Base-by-base conservation (phyloP, 441 rosid genomes). In the Mallotus japonicus region DNA sequence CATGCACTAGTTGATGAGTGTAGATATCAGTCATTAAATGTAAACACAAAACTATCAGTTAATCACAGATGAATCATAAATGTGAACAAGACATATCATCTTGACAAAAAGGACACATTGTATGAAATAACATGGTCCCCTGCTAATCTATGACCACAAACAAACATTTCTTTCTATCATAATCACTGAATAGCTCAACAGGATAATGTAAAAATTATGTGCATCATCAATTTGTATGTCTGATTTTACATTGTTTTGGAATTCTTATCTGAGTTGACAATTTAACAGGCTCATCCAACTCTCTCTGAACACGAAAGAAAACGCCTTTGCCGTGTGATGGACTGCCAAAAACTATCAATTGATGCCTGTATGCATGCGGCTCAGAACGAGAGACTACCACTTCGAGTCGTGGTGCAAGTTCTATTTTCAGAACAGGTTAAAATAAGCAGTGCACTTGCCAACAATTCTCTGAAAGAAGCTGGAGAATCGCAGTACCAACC, bases 361-460 rank as follows among this genome's bases (percentile, higher is more conserved):
- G 99, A 95, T 56, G 99, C 99, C 0, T 89, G 99, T 73, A 87
- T 90, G 96, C 97, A 95, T 34, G 99, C 96, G 3, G 99, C 99
- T 6, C 99, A 92, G 75, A 95, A 95, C 73, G 99, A 95, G 79
- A 72, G 97, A 73, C 90, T 95, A 7, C 99, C 99, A 1, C 69
- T 95, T 1, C 71, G 99, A 67, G 92, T 95, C 3, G 99, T 95
- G 55, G 92, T 95, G 59, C 99, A 92, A 79, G 97, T 95, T 11
- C 94, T 95, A 65, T 95, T 95, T 87, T 92, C 97, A 0, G 97
- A 95, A 76, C 99, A 95, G 80, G 91, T 95, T 9, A 95, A 95
- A 66, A 90, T 92, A 68, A 92, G 93, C 82, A 92, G 88, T 37
- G 91, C 97, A 37, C 74, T 95, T 3, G 93, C 97, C 66, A 88